Conservation (phyloP, 192 early-diverging fungal genomes). For the Coemansia sp. region DNA sequence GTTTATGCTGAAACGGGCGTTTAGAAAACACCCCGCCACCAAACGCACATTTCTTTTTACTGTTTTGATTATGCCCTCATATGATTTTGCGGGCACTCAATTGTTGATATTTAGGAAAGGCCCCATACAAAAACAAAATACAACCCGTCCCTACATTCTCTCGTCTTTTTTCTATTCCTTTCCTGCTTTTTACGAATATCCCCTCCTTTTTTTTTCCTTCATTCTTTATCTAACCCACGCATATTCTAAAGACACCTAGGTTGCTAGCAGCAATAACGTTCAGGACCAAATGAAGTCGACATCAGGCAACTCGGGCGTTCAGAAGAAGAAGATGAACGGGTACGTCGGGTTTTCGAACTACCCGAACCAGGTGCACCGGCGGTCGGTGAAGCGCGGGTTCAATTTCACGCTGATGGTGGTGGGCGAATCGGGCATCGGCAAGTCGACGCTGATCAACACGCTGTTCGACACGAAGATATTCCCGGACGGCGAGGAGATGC, state of each 20-base stretch:
- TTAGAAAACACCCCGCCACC: neutral
- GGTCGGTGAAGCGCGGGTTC: slow-evolving; percentile 93
- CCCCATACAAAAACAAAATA: slow-evolving; percentile 4
- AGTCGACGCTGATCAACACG: slow-evolving; percentile 98
- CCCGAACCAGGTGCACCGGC: slow-evolving; percentile 92
- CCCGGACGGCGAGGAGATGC: slow-evolving; percentile 73
- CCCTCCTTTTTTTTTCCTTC: slow-evolving; percentile 8
- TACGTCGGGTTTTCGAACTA: slow-evolving; percentile 95
- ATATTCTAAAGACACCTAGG: too few species aligned
- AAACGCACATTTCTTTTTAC: neutral
- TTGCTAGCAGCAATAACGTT: too few species aligned
- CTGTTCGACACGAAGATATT: slow-evolving; percentile 88
- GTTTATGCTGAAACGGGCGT: neutral
- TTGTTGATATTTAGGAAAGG: slow-evolving; percentile 4
- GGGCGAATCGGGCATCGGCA: slow-evolving; percentile 93
- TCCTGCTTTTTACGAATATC: slow-evolving; percentile 4
- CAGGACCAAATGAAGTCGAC: slow-evolving; percentile 39
- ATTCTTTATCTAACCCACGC: neutral
- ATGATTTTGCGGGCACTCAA: slow-evolving; percentile 3
- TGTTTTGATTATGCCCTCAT: slow-evolving; percentile 8
- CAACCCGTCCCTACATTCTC: slow-evolving; percentile 6
- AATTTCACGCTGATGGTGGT: slow-evolving; percentile 96
- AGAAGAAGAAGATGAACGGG: slow-evolving; percentile 66
- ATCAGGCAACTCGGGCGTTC: slow-evolving; percentile 37
- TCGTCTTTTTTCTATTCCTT: slow-evolving; percentile 3